These are phyloP conservation scores for Coemansia sp. DNA, from an alignment of 192 early-diverging fungal genomes.

Conservation along the genomic window DNA sequence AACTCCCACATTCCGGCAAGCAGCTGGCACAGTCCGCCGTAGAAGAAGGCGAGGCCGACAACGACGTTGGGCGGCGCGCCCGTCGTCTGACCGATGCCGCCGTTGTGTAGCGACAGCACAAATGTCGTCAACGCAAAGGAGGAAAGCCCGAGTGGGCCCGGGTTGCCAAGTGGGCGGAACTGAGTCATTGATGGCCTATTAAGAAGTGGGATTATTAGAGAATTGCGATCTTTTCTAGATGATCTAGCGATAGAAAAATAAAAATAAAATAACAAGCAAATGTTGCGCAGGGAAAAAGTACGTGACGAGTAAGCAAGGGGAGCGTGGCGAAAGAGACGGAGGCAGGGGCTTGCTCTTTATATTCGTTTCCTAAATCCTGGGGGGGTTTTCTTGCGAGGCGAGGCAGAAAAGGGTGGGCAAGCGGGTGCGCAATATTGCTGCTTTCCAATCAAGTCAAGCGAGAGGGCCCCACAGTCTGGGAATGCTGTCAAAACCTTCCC, in stretches of 20 bases:
- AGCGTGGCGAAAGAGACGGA: too few relatives aligned
- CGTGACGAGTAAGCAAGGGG: too few relatives aligned
- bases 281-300: too few relatives aligned
- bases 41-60: constrained; percentile 69
- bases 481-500: not conserved
- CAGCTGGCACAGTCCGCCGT: constrained; percentile 76
- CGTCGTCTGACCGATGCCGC: constrained; percentile 64
- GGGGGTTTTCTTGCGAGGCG: too few relatives aligned
- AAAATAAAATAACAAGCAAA: too few relatives aligned
- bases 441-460: too few relatives aligned
- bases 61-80: constrained; percentile 61
- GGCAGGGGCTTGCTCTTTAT: too few relatives aligned
- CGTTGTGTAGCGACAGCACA: constrained; percentile 71
- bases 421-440: too few relatives aligned
- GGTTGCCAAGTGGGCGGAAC: constrained; percentile 56
- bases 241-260: not conserved
- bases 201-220: not conserved
- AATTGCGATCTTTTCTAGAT: not conserved
- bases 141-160: constrained; percentile 58
- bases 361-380: too few relatives aligned
- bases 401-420: too few relatives aligned
- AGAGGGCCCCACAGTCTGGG: not conserved
- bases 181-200: constrained; percentile 17
- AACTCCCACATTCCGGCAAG: constrained; percentile 88
- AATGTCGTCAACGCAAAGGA: constrained; percentile 62